phyloP scores from a whole-genome alignment of 495 filamentous ascomycete species.

The Talaromyces liani region DNA sequence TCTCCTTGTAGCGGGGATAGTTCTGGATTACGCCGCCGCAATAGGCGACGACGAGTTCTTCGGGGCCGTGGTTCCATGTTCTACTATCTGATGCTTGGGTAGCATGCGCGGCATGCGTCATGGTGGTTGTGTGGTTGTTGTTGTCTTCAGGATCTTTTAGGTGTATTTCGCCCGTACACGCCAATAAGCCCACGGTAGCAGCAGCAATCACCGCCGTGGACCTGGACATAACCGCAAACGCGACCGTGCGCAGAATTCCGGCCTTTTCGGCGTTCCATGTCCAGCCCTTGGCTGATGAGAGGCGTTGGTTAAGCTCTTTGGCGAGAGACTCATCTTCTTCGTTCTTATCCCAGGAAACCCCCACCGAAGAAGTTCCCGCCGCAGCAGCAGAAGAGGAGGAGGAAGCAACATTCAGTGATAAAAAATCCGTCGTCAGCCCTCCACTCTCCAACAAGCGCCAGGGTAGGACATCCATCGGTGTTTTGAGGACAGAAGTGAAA shows the following conservation, averaged over 20 bases:
- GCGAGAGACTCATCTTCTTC: constrained; percentile 20
- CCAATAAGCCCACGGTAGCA: constrained; percentile 55
- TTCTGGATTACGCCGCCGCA: constrained; percentile 66
- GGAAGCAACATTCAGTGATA: constrained; percentile 49
- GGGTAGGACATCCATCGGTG: constrained; percentile 31
- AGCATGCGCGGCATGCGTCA: neutral
- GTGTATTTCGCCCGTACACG: constrained; percentile 51
- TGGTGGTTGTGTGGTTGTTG: too few species aligned
- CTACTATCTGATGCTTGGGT: too few species aligned
- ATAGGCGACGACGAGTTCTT: constrained; percentile 62
- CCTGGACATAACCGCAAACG: constrained; percentile 51
- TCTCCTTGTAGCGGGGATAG: constrained; percentile 59
- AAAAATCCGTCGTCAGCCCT: constrained; percentile 57
- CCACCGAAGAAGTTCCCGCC: neutral
- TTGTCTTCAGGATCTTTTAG: constrained; percentile 11
- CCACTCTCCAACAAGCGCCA: constrained; percentile 40
- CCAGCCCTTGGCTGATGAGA: constrained; percentile 34
- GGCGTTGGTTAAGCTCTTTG: constrained; percentile 34
- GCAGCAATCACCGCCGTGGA: constrained; percentile 60
- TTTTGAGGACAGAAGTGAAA: constrained; percentile 31
- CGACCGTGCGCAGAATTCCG: constrained; percentile 43
- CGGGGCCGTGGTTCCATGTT: constrained; percentile 24
- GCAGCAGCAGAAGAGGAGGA: constrained; percentile 12
- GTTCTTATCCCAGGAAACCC: neutral
- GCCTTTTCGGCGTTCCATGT: constrained; percentile 51